Percentiles rank a stretch among this genome's conserved stretches.
Conservation (phyloP, 768 basidiomycete genomes). For the Lyophyllum decastes region DNA sequence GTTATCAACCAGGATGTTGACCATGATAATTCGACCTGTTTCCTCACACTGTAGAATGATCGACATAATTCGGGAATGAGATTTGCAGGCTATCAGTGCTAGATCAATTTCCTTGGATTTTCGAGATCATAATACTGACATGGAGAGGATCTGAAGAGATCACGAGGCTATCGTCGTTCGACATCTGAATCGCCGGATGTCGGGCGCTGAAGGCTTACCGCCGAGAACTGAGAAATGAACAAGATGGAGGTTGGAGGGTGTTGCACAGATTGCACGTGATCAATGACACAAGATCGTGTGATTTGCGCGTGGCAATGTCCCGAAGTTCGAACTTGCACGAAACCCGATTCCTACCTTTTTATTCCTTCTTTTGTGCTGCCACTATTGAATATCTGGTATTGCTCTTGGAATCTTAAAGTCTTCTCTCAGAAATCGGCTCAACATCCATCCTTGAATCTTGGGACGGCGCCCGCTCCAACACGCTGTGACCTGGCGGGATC, state of each 20-base stretch:
- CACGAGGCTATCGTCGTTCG: conserved; percentile 51
- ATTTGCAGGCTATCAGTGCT: conserved; percentile 80
- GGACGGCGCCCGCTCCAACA: neutral
- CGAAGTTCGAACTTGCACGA: too few species aligned
- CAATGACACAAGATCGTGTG: conserved; percentile 17
- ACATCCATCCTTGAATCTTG: neutral
- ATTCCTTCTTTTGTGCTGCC: too few species aligned
- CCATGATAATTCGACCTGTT: neutral
- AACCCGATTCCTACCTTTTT: too few species aligned
- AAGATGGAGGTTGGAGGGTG: neutral
- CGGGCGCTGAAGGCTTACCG: neutral
- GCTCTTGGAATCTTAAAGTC: too few species aligned
- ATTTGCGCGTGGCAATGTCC: conserved; percentile 1
- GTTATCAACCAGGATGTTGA: conserved; percentile 5
- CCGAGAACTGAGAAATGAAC: too few species aligned
- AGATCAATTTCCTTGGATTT: neutral
- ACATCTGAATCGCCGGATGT: conserved; percentile 19
- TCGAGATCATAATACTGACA: conserved; percentile 36
- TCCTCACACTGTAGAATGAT: conserved; percentile 67
- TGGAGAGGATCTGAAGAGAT: conserved; percentile 63
- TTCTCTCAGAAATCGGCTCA: neutral
- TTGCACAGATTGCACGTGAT: too few species aligned
- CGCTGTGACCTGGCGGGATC: neutral
- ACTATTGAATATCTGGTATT: too few species aligned
- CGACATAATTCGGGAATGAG: conserved; percentile 85